A percentile compares a stretch with the other conserved stretches of the same genome.
phyloP scores from a whole-genome alignment of 75 land plant genomes.

The Sequoiadendron giganteum region DNA sequence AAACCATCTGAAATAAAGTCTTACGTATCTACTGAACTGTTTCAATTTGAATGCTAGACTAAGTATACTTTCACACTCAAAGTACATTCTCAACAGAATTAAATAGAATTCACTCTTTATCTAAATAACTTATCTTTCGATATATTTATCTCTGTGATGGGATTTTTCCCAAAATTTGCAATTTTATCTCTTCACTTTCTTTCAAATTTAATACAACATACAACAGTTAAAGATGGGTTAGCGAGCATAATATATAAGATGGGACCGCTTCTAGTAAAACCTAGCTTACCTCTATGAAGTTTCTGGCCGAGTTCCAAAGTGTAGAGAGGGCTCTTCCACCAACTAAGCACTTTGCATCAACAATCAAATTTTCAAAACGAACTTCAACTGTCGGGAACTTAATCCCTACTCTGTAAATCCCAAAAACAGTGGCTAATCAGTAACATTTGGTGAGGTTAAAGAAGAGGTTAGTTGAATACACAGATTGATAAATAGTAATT shows the following conservation, averaged over 20 bases:
- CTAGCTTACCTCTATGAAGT: slow-evolving; percentile 41
- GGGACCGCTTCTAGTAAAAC: background rate
- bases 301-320: slow-evolving; percentile 42
- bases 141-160: background rate
- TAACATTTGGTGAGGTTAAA: background rate
- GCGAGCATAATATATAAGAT: too few species aligned
- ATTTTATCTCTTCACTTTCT: background rate
- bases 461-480: background rate
- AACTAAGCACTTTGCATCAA: slow-evolving; percentile 61
- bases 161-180: background rate
- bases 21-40: background rate
- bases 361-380: slow-evolving; percentile 60
- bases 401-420: slow-evolving; percentile 58
- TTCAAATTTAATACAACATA: background rate
- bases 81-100: background rate
- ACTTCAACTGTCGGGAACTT: slow-evolving; percentile 78
- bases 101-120: background rate
- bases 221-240: background rate
- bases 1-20: background rate
- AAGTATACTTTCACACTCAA: background rate
- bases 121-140: background rate
- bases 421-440: too few species aligned
- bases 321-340: slow-evolving; percentile 73
- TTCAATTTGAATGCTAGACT: background rate
- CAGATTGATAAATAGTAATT: background rate